Evolutionary conservation across 352 stramenopile species (phyloP), one percentile per base, ranked within the genome.

Genomic region (Phytophthora constricta): DNA sequence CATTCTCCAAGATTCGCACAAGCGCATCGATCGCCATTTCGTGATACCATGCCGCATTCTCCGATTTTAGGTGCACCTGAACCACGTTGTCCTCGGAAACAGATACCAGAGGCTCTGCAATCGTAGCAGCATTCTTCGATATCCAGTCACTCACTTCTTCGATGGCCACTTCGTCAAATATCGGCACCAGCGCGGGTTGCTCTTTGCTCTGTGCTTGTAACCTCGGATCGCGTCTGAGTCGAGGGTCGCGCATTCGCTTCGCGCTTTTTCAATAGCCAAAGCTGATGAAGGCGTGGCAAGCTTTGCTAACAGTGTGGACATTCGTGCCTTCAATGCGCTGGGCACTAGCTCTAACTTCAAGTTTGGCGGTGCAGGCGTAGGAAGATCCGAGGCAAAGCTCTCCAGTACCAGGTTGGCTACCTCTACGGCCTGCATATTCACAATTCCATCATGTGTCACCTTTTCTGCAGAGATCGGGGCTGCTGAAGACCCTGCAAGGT

Each of bases 91-190:
- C 80, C 37, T 95, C 84, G 3, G 80, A 82, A 8, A 95, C 76
- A 16, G 84, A 89, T 26, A 95, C 83, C 10, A 95, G 63, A 17
- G 87, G 87, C 54, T 95, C 87, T n/a, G 84, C 84, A 39, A 91
- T 82, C 0, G 87, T 90, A 41, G 86, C 80, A 47, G 87, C 79
- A 59, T 95, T 93, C 58, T 89, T 91, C 16, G 83, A 91, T 54
- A 95, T 79, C 82, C 86, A 92, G 55, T 93, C 82, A 48, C 80
- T 86, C 17, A 87, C 72, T 66, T 91, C 80, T 37, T 95, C 87
- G 1, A 89, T 46, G 2, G 49, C 54, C 11, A 78, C 75, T 1
- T 90, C 83, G 39, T 95, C 87, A 70, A 95, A 93, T 45, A 93
- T 79, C 1, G 73, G 67, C 20, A 92, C 70, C 20, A 95, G 72